A percentile compares a stretch with the other conserved stretches of the same genome.
phyloP scores from a whole-genome alignment of 148 eudicot genomes.

The Amaranthus hypochondriacus region DNA sequence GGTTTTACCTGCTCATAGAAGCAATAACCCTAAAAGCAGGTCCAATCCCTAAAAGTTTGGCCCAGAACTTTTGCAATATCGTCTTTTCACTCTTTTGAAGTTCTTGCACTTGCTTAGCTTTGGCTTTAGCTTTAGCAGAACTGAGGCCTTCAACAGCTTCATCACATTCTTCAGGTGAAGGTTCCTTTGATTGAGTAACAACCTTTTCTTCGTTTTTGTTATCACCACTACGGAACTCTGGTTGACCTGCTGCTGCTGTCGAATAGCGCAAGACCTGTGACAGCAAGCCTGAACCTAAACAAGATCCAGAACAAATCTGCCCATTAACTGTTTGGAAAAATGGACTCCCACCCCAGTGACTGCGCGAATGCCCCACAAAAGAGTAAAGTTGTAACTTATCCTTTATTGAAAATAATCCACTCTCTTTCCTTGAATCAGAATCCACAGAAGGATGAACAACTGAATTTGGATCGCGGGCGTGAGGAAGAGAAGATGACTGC shows the following conservation, averaged over 20 bases:
- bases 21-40: slow-evolving; percentile 73
- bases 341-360: slow-evolving; percentile 25
- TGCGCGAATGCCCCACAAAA: slow-evolving; percentile 28
- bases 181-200: slow-evolving; percentile 48
- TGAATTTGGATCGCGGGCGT: slow-evolving; percentile 28
- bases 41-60: slow-evolving; percentile 65
- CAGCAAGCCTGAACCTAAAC: slow-evolving; percentile 33
- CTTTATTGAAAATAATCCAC: slow-evolving; percentile 24
- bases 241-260: slow-evolving; percentile 50
- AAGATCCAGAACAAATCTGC: slow-evolving; percentile 26
- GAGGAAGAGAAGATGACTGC: slow-evolving; percentile 27
- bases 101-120: slow-evolving; percentile 67
- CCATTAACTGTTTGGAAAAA: slow-evolving; percentile 24
- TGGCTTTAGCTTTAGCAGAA: slow-evolving; percentile 68
- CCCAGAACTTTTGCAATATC: slow-evolving; percentile 51
- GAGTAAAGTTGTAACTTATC: slow-evolving; percentile 27
- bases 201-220: slow-evolving; percentile 42
- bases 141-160: slow-evolving; percentile 81
- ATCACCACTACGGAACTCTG: slow-evolving; percentile 26
- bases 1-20: slow-evolving; percentile 70
- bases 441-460: slow-evolving; percentile 24
- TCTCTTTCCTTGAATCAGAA: slow-evolving; percentile 28
- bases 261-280: slow-evolving; percentile 36
- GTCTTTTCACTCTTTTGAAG: slow-evolving; percentile 42
- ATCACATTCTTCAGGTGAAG: slow-evolving; percentile 88